phyloP scores from a whole-genome alignment of 192 early-diverging fungal species.

The Podila horticola region DNA sequence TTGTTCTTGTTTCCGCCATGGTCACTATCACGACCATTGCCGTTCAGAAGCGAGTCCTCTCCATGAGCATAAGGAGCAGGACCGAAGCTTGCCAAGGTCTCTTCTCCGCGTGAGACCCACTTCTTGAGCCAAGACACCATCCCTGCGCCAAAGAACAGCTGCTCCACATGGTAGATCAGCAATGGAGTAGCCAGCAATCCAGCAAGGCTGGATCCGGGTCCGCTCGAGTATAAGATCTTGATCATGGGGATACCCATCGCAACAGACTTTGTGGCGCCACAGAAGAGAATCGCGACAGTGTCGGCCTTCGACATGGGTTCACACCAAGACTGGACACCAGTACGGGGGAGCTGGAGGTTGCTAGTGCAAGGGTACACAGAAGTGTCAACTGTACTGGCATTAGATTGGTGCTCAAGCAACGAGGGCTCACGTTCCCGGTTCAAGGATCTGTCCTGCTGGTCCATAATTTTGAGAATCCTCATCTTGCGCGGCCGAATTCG shows the following conservation, averaged over 20 bases:
- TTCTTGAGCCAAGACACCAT: constrained; percentile 64
- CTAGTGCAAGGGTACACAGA: not conserved
- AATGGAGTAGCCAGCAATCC: constrained; percentile 73
- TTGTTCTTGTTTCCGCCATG: too few relatives aligned
- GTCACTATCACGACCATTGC: too few relatives aligned
- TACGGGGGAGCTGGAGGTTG: constrained; percentile 1
- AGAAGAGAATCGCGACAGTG: constrained; percentile 74
- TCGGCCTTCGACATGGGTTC: constrained; percentile 58
- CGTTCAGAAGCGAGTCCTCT: too few relatives aligned
- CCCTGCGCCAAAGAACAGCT: constrained; percentile 71
- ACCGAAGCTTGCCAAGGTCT: constrained; percentile 26
- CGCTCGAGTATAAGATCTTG: constrained; percentile 68
- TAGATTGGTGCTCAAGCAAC: too few relatives aligned
- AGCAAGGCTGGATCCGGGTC: constrained; percentile 48
- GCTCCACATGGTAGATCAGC: constrained; percentile 78
- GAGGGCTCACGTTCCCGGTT: constrained; percentile 12
- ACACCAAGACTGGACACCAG: constrained; percentile 1
- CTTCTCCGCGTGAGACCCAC: constrained; percentile 60
- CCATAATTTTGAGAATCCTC: constrained; percentile 41
- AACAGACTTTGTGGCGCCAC: constrained; percentile 80
- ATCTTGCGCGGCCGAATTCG: constrained; percentile 54
- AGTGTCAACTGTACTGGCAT: too few relatives aligned
- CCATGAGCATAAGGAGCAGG: too few relatives aligned
- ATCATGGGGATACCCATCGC: constrained; percentile 81
- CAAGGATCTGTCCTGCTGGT: constrained; percentile 25